Conservation (phyloP, 192 early-diverging fungal genomes). For the Entrophospora sp. region DNA sequence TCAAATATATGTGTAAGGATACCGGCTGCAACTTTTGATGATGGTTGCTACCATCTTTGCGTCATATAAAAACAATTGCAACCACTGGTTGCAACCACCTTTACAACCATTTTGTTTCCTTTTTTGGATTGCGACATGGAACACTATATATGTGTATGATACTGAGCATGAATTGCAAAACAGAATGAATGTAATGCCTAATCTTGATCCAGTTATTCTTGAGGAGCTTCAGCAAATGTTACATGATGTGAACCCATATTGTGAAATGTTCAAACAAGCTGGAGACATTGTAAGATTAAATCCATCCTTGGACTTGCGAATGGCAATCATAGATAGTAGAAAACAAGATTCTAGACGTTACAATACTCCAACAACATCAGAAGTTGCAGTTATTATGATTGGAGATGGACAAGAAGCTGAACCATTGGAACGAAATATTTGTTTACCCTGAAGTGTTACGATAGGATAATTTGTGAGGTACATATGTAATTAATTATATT, state of each 20-base stretch:
- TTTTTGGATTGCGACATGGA: too few relatives aligned
- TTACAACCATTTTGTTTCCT: too few relatives aligned
- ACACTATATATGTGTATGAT: conserved; percentile 19
- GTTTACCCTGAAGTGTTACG: too few relatives aligned
- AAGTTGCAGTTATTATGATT: conserved; percentile 17
- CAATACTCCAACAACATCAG: conserved; percentile 6
- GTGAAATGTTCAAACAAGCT: neutral
- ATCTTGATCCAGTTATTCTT: neutral
- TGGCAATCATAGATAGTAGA: conserved; percentile 3
- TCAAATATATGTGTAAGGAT: conserved; percentile 18
- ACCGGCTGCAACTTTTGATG: too few relatives aligned
- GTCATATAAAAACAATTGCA: too few relatives aligned
- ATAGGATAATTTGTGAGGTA: too few relatives aligned
- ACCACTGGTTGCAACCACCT: too few relatives aligned
- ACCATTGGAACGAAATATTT: neutral
- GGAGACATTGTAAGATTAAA: neutral
- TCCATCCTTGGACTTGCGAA: neutral
- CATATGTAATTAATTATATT: too few relatives aligned
- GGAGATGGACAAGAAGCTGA: conserved; percentile 1
- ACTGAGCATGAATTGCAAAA: conserved; percentile 1
- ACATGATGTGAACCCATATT: conserved; percentile 7
- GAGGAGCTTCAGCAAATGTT: neutral
- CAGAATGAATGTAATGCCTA: neutral
- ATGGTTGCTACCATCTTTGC: too few relatives aligned
- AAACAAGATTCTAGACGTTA: neutral